phyloP scores from a whole-genome alignment of 73 alveolate species.

The Tetrahymena elliotti region DNA sequence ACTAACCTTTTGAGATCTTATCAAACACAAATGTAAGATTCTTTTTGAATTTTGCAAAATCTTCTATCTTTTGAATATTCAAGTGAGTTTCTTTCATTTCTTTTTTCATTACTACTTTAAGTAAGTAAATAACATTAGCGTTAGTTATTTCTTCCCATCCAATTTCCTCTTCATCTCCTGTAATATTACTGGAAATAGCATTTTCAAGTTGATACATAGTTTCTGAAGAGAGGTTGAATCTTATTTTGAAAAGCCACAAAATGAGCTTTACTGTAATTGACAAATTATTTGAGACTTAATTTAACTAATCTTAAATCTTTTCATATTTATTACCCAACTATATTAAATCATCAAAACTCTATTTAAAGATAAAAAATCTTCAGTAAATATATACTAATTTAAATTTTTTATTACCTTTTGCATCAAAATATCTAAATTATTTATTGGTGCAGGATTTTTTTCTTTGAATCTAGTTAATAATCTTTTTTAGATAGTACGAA shows the following conservation, averaged over 20 bases:
- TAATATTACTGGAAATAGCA: background rate
- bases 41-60: background rate
- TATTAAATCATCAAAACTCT: background rate
- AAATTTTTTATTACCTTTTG: background rate
- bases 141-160: background rate
- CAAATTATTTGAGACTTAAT: background rate
- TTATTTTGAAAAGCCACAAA: background rate
- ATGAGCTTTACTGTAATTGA: background rate
- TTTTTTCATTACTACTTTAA: background rate
- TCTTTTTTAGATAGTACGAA: conserved; percentile 30
- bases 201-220: background rate
- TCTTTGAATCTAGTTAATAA: conserved; percentile 28
- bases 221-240: background rate
- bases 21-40: background rate
- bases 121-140: background rate
- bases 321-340: background rate
- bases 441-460: conserved; percentile 33
- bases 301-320: background rate
- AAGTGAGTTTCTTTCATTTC: background rate
- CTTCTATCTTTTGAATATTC: background rate
- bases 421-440: conserved; percentile 6
- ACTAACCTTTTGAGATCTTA: background rate
- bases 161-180: background rate
- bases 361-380: background rate
- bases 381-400: too few species aligned